Percentiles rank a stretch among this genome's conserved stretches.
Conservation (phyloP, 2,329 filamentous ascomycete species). For the Nemania serpens region DNA sequence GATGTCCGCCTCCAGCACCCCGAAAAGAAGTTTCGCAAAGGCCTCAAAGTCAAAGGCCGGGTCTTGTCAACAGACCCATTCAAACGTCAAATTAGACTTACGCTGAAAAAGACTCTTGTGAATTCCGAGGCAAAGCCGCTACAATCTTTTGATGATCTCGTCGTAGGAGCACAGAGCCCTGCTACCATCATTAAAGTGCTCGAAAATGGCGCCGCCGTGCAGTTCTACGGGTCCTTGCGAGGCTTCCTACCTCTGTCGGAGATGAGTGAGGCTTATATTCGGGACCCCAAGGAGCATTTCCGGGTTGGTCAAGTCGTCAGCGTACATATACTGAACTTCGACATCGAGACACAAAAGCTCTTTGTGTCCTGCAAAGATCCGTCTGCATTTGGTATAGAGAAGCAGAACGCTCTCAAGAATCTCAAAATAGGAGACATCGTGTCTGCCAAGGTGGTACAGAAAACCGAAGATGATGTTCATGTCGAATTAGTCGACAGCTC, state of each 20-base stretch:
- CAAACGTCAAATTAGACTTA: conserved; percentile 81
- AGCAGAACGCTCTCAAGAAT: conserved; percentile 75
- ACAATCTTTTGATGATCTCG: conserved; percentile 75
- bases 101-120: conserved; percentile 91
- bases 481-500: conserved; percentile 76
- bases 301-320: conserved; percentile 87
- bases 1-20: conserved; percentile 88
- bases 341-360: conserved; percentile 71
- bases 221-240: conserved; percentile 84
- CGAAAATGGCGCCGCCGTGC: conserved; percentile 79
- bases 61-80: conserved; percentile 79
- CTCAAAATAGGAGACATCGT: conserved; percentile 76
- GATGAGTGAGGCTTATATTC: conserved; percentile 97
- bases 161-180: conserved; percentile 75
- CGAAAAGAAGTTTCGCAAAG: conserved; percentile 93
- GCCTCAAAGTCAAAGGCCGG: conserved; percentile 80
- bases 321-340: conserved; percentile 83
- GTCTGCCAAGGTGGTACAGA: conserved; percentile 79
- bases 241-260: conserved; percentile 92
- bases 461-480: conserved; percentile 74
- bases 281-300: conserved; percentile 88
- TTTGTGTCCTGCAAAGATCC: conserved; percentile 94
- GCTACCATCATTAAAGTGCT: conserved; percentile 87
- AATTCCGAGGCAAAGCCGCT: conserved; percentile 85
- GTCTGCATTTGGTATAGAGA: conserved; percentile 72